These are phyloP conservation scores for Naganishia onofrii DNA, from an alignment of 768 basidiomycete species.

Conservation along the genomic window DNA sequence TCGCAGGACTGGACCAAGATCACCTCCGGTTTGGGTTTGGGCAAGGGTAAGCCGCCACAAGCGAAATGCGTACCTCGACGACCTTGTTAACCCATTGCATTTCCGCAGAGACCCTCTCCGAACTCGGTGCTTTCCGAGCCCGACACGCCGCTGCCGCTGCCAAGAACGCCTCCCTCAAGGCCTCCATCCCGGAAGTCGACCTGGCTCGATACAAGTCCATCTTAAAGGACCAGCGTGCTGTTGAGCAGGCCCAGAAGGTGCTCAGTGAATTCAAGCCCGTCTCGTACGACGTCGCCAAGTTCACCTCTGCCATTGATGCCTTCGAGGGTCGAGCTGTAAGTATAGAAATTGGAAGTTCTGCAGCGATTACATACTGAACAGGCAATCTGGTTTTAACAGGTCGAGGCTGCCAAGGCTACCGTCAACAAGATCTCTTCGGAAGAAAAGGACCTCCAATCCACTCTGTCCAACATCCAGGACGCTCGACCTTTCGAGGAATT, in stretches of 20 bases:
- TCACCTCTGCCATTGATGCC: conserved; percentile 91
- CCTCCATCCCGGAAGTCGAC: conserved; percentile 73
- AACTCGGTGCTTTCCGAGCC: conserved; percentile 93
- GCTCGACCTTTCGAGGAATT: conserved; percentile 96
- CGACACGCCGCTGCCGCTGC: conserved; percentile 74
- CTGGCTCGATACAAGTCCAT: conserved; percentile 84
- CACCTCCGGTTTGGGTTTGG: conserved; percentile 52
- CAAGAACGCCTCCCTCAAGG: conserved; percentile 46
- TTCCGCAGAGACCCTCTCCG: conserved; percentile 75
- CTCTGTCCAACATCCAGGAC: conserved; percentile 93
- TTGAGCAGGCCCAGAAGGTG: conserved; percentile 88
- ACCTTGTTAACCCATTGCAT: neutral
- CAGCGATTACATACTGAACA: neutral
- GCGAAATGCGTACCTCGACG: too few relatives aligned
- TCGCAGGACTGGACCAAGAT: conserved; percentile 53
- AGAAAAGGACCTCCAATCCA: conserved; percentile 83
- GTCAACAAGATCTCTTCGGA: conserved; percentile 85
- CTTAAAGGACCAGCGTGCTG: conserved; percentile 86
- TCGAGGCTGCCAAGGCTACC: conserved; percentile 84
- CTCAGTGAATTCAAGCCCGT: conserved; percentile 87
- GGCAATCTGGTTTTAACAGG: conserved; percentile 55
- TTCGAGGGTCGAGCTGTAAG: conserved; percentile 94
- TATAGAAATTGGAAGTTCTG: conserved; percentile 27
- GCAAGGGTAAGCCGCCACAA: conserved; percentile 43
- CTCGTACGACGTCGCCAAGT: conserved; percentile 82